Evolutionary conservation across 495 filamentous ascomycete genomes (phyloP).

Genomic region (Neurospora sp.): DNA sequence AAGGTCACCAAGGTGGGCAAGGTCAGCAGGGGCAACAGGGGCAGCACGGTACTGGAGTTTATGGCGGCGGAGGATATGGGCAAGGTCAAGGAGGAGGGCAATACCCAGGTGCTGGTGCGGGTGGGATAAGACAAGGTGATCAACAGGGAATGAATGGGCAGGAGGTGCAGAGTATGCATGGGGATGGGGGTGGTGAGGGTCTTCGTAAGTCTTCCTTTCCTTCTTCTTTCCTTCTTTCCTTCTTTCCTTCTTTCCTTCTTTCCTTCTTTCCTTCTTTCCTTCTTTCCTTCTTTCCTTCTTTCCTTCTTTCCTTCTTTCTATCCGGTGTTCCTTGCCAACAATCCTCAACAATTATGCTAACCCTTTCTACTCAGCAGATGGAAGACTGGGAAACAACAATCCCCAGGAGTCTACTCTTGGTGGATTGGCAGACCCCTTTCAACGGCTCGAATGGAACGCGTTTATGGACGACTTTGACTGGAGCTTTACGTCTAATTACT

Average conservation of each 20-base stretch:
- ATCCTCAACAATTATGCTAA: neutral
- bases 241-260: too few relatives aligned
- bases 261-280: neutral
- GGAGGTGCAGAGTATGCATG: neutral
- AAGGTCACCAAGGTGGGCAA: neutral
- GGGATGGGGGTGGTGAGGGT: neutral
- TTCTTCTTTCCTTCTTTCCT: too few relatives aligned
- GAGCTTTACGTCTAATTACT: slow-evolving; percentile 23
- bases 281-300: neutral
- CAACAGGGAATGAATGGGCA: neutral
- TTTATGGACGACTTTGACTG: slow-evolving; percentile 39
- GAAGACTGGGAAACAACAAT: slow-evolving; percentile 7
- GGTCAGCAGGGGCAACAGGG: neutral
- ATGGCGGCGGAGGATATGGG: neutral
- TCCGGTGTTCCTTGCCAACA: neutral
- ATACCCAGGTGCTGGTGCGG: neutral
- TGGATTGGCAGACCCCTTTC: slow-evolving; percentile 20
- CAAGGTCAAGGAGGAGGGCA: neutral
- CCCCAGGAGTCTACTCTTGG: slow-evolving; percentile 4
- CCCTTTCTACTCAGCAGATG: neutral
- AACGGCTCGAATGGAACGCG: slow-evolving; percentile 30
- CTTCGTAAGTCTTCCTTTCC: neutral
- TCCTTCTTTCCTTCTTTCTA: neutral
- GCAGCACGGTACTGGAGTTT: neutral
- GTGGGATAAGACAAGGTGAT: neutral